These are phyloP conservation scores for Pleurotus eryngii DNA, from an alignment of 768 basidiomycete species.

Conservation along the genomic window DNA sequence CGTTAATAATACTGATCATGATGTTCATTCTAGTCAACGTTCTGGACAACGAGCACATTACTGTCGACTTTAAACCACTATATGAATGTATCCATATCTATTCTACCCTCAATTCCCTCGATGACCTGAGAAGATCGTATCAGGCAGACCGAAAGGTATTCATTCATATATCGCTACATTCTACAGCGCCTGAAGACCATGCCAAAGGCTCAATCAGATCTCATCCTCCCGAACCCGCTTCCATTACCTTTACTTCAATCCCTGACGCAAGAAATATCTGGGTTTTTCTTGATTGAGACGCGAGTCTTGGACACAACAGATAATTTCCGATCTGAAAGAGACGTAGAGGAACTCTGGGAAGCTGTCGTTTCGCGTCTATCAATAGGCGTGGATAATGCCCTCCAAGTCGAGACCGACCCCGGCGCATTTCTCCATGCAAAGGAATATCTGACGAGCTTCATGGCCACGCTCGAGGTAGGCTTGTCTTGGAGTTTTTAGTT, in stretches of 20 bases:
- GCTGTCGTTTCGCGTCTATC: constrained; percentile 73
- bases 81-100: constrained; percentile 98
- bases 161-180: neutral
- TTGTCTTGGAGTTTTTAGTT: neutral
- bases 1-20: constrained; percentile 10
- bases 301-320: constrained; percentile 88
- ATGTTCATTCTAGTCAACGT: constrained; percentile 65
- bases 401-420: constrained; percentile 72
- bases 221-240: constrained; percentile 81
- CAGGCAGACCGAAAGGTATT: constrained; percentile 93
- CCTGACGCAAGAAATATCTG: constrained; percentile 92
- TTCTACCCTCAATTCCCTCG: constrained; percentile 83
- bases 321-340: constrained; percentile 83
- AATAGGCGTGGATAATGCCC: constrained; percentile 65
- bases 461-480: constrained; percentile 87
- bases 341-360: constrained; percentile 96
- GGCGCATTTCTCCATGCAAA: constrained; percentile 82
- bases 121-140: constrained; percentile 87
- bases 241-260: constrained; percentile 62
- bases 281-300: constrained; percentile 96
- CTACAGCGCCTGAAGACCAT: constrained; percentile 5
- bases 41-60: constrained; percentile 84
- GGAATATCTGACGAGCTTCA: constrained; percentile 78
- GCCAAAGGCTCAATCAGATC: constrained; percentile 87
- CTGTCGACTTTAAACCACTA: constrained; percentile 91